Conservation (phyloP, 345 rosid species). For the Stellera chamaejasme region DNA sequence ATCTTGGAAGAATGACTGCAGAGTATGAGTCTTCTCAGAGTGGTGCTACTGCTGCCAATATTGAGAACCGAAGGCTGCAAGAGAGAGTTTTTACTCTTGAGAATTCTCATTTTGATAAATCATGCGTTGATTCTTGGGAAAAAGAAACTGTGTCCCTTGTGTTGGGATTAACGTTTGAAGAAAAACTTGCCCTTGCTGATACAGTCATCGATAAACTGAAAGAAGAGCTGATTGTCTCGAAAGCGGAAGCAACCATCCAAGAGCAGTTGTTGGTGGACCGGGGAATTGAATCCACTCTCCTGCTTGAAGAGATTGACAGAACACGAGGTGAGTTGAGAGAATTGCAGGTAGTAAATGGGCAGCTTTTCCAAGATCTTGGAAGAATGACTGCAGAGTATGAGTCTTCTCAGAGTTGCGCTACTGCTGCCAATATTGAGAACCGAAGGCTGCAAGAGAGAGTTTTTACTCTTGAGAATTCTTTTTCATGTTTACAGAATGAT, state of each 20-base stretch:
- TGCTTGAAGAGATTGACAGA: conserved; percentile 32
- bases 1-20: conserved; percentile 37
- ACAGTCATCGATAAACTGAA: conserved; percentile 41
- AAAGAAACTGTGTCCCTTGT: conserved; percentile 69
- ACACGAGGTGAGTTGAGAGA: conserved; percentile 21
- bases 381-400: conserved; percentile 32
- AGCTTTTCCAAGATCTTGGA: conserved; percentile 41
- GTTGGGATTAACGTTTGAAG: conserved; percentile 44
- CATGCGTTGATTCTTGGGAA: conserved; percentile 32
- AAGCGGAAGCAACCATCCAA: conserved; percentile 44
- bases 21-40: conserved; percentile 30
- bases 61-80: conserved; percentile 31
- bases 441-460: conserved; percentile 34
- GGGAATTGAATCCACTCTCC: conserved; percentile 26
- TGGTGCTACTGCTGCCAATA: conserved; percentile 14
- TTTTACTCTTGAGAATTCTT: conserved; percentile 35
- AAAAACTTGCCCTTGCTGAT: conserved; percentile 27
- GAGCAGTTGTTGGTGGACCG: conserved; percentile 28
- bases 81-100: conserved; percentile 32
- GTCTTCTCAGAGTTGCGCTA: conserved; percentile 21
- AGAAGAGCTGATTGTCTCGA: conserved; percentile 33
- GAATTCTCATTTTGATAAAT: conserved; percentile 49
- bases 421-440: conserved; percentile 23
- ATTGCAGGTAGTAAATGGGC: conserved; percentile 26
- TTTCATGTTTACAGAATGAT: conserved; percentile 41